Base-by-base conservation (phyloP, 2,329 filamentous ascomycete species). In the Aspergillus piperis region DNA sequence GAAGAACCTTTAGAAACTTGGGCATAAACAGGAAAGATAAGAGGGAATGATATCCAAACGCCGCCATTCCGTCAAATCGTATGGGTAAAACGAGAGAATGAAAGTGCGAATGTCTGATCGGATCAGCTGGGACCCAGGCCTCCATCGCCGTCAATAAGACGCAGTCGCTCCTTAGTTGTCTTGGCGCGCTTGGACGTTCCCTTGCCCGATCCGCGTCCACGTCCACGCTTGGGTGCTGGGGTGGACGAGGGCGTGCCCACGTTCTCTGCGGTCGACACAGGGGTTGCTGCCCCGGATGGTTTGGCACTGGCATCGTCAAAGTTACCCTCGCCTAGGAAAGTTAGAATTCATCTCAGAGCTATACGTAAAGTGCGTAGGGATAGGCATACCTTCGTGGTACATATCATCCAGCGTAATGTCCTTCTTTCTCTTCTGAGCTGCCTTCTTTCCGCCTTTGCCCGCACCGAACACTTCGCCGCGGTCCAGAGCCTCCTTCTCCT, bases 351-450 rank as follows among this genome's bases (percentile, higher is more conserved):
- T 54, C 47, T 8, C 49, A 11, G 13, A 5, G 39, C 8, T 32
- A 32, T 44, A n/a, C 5, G 15, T 13, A 54, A 27, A 17, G 15
- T 25, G 39, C 17, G 5, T 62, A n/a, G 4, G 57, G 8, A 11
- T 27, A 25, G n/a, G 80, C 91, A 88, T 77, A 96, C 95, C 95
- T 84, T 99, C 95, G 75, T 99, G 95, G 80, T 99, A 99, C 91
- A 99, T 92, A 73, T 97, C 94, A 75, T 98, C 95, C 77, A 98
- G 80, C 71, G 83, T 87, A 64, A 88, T 79, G 74, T 88, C 86
- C 57, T 77, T 76, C 76, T 78, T 77, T 75, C 81, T 84, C 69
- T 90, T 94, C 53, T 76, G 77, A n/a, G 77, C 77, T 44, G 80
- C 76, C 78, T 88, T 89, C 66, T 81, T 82, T 62, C 84, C 84